Conservation (phyloP, 1,284 basidiomycete species). For the Trichosporon faecale region DNA sequence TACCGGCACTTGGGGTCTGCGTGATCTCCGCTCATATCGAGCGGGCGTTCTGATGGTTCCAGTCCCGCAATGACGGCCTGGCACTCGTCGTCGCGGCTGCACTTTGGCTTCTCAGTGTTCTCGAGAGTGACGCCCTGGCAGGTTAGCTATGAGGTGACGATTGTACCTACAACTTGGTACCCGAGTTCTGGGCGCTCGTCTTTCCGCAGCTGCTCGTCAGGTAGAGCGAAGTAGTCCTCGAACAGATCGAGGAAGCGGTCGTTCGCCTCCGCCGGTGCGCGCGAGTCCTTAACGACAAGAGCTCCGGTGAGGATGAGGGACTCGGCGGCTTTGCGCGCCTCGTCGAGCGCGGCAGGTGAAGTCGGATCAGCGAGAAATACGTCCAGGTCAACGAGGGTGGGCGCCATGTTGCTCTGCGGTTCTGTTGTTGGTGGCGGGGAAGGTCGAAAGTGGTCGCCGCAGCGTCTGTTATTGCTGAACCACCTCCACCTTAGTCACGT, state of each 20-base stretch:
- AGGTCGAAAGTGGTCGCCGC: not conserved
- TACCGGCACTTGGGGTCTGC: conserved; percentile 84
- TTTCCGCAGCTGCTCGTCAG: conserved; percentile 60
- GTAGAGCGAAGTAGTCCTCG: conserved; percentile 80
- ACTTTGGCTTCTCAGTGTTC: conserved; percentile 88
- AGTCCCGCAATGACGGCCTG: conserved; percentile 54
- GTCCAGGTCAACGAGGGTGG: conserved; percentile 64
- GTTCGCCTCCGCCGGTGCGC: conserved; percentile 79
- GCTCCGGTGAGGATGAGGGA: conserved; percentile 74
- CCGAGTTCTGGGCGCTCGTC: conserved; percentile 75
- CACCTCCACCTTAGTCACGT: conserved; percentile 6
- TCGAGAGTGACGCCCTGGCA: conserved; percentile 81
- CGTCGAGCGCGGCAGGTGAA: conserved; percentile 53
- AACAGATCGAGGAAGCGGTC: conserved; percentile 72
- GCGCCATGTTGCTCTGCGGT: conserved; percentile 14
- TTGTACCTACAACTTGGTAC: conserved; percentile 51
- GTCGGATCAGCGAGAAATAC: conserved; percentile 60
- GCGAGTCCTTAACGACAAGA: conserved; percentile 72
- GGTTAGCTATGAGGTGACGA: not conserved
- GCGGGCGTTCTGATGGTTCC: conserved; percentile 70
- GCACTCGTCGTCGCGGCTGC: conserved; percentile 56
- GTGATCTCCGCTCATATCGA: conserved; percentile 64
- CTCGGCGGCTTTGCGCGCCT: conserved; percentile 63
- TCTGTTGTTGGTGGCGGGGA: not conserved
- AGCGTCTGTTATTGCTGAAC: not conserved